Evolutionary conservation across 768 basidiomycete species (phyloP), one percentile per base, ranked within the genome.

Genomic region (Boletus sp.): DNA sequence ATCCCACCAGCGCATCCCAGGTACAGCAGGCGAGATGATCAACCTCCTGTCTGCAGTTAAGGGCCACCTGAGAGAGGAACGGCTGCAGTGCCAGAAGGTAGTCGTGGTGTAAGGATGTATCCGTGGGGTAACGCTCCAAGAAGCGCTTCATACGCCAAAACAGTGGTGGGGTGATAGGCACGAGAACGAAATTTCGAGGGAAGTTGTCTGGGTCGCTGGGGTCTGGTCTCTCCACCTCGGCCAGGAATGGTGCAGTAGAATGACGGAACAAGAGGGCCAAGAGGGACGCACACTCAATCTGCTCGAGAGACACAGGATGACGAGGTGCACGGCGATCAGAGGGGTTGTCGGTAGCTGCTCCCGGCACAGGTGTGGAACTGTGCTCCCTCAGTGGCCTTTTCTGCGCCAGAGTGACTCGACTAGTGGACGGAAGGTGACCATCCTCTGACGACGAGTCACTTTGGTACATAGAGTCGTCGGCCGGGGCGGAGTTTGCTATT

Each of bases 101-200:
- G 62, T 93, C 83, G 15, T 85, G 81, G 62, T 94, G 85, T 14
- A 94, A 79, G 3, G 89, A 88, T 1, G 90, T 89, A 63, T 97
- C 93, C 9, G 76, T 62, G 1, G 86, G 80, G 67, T 90, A 91
- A 37, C 75, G 67, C 15, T 77, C 74, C 40, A 98, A 78, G 67
- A 95, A 92, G 12, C 78, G 78, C 15, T 74, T 68, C 52, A 89
- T 77, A 39, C 83, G 81, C 55, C 70, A 64, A 18, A 98, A 79
- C 48, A 97, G 77, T 1, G 76, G 68, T 3, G 84, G 64, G 6
- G 74, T 49, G 32, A 69, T 55, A 17, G 69, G 55, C 3, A 62
- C 53, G 3, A 50, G 20, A 20, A 70, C 49, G 33, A 5, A 56
- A 12, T 45, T 60, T 14, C 51, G 82, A 71, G 56, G 76, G 66